Conservation (phyloP, 2,329 filamentous ascomycete species). For the Elsinoe australis region DNA sequence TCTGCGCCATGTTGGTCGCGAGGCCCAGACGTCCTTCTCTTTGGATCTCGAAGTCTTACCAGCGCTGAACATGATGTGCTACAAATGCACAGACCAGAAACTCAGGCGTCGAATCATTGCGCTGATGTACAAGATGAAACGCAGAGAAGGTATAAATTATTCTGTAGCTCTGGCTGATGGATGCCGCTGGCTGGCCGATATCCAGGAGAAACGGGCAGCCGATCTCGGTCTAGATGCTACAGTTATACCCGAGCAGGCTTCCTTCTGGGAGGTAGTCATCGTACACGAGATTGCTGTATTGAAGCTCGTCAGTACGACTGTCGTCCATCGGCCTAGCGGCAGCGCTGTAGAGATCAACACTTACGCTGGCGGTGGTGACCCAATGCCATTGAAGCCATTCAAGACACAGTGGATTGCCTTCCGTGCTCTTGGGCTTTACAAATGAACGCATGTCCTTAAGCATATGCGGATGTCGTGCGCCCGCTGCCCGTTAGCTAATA, state of each 20-base stretch:
- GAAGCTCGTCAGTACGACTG: not conserved
- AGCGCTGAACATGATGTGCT: slow-evolving; percentile 7
- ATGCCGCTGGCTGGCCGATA: slow-evolving; percentile 1
- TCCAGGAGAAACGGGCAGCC: not conserved
- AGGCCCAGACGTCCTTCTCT: slow-evolving; percentile 8
- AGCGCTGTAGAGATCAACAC: not conserved
- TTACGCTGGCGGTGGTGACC: slow-evolving; percentile 7
- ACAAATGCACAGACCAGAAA: not conserved
- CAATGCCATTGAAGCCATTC: slow-evolving; percentile 6
- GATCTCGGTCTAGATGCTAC: not conserved
- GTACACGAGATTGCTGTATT: not conserved
- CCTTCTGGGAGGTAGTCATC: not conserved
- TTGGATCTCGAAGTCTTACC: slow-evolving; percentile 6
- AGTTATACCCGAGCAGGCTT: not conserved
- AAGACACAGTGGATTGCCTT: slow-evolving; percentile 1
- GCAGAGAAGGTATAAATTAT: slow-evolving; percentile 7
- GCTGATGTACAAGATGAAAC: slow-evolving; percentile 14
- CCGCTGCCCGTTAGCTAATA: too few relatives aligned
- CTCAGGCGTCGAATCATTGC: slow-evolving; percentile 1
- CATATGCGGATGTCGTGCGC: too few relatives aligned
- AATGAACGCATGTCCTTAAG: not conserved
- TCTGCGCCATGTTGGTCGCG: not conserved
- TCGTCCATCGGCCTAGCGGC: not conserved
- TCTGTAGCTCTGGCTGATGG: slow-evolving; percentile 8
- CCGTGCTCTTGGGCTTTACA: not conserved